Evolutionary conservation across 805 yeast species (phyloP), one percentile per base, ranked within the genome.

Genomic region (Starmerella powellii): DNA sequence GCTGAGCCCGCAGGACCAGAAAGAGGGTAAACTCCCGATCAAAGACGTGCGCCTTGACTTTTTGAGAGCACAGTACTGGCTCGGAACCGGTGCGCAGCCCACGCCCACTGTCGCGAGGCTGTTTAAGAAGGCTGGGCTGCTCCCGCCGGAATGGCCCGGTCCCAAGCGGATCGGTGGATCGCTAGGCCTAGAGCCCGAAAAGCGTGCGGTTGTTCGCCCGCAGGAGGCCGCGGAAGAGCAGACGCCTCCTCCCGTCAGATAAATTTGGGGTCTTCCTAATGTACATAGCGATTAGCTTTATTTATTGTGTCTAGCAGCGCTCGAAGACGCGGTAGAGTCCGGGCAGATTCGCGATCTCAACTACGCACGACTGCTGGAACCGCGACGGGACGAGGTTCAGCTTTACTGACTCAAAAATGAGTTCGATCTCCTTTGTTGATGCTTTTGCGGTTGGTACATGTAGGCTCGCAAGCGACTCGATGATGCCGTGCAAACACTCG

Each of bases 61-160:
- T 58, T 76, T 76, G 50, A 75, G 95, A 55, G 76, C 95, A 4
- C 85, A 85, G 61, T 91, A 91, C 63, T 91, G 98, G 98, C 66
- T 91, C 28, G 94, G 95, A 55, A 94, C 85, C 16, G 98, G 98
- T 11, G 97, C 97, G 1, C 94, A 83, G 59, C 94, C 95, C 6
- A 76, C 88, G 19, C 86, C 80, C 34, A 67, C 91, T 3, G 94
- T 88, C 11, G 71, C 76, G 2, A 75, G 75, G 50, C 64, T 91
- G 40, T 73, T 91, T 59, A 78, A 76, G 57, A 84, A 34, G 86
- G 95, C 67, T 2, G 46, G 72, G 74, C 43, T 72, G 57, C 67
- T 54, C 68, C 84, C 64, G n/a, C 60, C 55, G 16, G 51, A 47
- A 34, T 64, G 62, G 63, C 60, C 62, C 1, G 63, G 64, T 3